Percentiles rank a stretch among this genome's conserved stretches.
These are phyloP conservation scores for Chaetomium sp. DNA, from an alignment of 2,329 filamentous ascomycete species.

Conservation along the genomic window DNA sequence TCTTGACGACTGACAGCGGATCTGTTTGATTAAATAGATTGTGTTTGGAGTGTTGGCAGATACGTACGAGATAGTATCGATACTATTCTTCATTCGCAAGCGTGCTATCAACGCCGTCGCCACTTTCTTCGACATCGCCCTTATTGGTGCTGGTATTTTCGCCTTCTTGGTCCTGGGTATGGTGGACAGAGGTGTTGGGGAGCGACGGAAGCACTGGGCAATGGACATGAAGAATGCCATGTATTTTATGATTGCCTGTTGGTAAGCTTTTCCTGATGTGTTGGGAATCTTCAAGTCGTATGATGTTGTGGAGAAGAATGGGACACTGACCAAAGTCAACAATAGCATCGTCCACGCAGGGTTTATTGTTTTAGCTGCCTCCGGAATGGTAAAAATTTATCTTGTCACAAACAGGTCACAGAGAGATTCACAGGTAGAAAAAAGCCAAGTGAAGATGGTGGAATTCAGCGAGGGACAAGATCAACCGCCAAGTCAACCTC, in stretches of 20 bases:
- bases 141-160: constrained; percentile 17
- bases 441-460: constrained; percentile 16
- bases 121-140: constrained; percentile 15
- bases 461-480: constrained; percentile 12
- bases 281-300: not conserved
- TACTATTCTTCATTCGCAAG: constrained; percentile 13
- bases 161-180: constrained; percentile 19
- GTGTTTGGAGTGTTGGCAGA: constrained; percentile 11
- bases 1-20: not conserved
- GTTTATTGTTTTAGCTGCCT: constrained; percentile 15
- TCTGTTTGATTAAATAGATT: constrained; percentile 6
- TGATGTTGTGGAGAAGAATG: not conserved
- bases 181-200: constrained; percentile 10
- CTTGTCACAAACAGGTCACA: not conserved
- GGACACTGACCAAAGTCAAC: not conserved
- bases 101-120: constrained; percentile 18
- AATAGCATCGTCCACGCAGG: constrained; percentile 15
- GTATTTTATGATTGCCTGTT: constrained; percentile 22
- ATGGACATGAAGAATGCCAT: constrained; percentile 19
- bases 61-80: constrained; percentile 17
- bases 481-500: not conserved
- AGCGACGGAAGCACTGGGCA: constrained; percentile 8
- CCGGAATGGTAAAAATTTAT: constrained; percentile 10
- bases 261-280: constrained; percentile 6
- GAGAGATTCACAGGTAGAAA: not conserved